phyloP scores from a whole-genome alignment of 139 green algal genomes.

The Coelastrella sp. region DNA sequence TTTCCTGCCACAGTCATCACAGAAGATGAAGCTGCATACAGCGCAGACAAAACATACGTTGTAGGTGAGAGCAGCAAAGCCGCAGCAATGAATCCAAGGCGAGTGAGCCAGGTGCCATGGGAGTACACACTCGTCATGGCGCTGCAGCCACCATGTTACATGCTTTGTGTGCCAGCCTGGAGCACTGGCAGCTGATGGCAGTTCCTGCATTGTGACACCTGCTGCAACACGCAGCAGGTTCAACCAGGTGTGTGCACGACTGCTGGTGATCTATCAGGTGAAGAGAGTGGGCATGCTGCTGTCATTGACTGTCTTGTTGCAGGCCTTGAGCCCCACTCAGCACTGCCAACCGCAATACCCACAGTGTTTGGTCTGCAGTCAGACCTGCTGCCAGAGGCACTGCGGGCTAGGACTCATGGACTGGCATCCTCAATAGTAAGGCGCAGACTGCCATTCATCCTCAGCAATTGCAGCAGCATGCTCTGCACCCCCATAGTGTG shows the following conservation, averaged over 20 bases:
- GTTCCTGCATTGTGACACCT: too few relatives aligned
- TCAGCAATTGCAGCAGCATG: background rate
- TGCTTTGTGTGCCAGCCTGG: too few relatives aligned
- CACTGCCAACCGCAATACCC: slow-evolving; percentile 57
- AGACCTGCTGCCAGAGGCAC: slow-evolving; percentile 24
- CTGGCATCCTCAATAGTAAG: slow-evolving; percentile 48
- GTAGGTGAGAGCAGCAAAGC: slow-evolving; percentile 33
- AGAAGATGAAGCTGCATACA: slow-evolving; percentile 39
- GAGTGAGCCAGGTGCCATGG: too few relatives aligned
- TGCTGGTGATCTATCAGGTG: too few relatives aligned
- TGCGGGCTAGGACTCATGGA: slow-evolving; percentile 34
- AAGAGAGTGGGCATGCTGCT: background rate
- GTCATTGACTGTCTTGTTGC: slow-evolving; percentile 11
- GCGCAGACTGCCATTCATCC: background rate
- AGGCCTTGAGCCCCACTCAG: slow-evolving; percentile 64
- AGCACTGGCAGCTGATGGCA: too few relatives aligned
- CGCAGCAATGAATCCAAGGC: too few relatives aligned
- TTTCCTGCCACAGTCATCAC: slow-evolving; percentile 39
- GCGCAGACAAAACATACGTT: slow-evolving; percentile 27
- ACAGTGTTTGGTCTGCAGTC: slow-evolving; percentile 51
- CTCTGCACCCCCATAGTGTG: too few relatives aligned
- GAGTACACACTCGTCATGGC: too few relatives aligned
- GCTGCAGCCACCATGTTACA: too few relatives aligned
- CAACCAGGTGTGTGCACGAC: too few relatives aligned
- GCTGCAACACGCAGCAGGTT: too few relatives aligned